Evolutionary conservation across 345 rosid genomes (phyloP), one percentile per base, ranked within the genome.

Genomic region (Melaleuca alternifolia): DNA sequence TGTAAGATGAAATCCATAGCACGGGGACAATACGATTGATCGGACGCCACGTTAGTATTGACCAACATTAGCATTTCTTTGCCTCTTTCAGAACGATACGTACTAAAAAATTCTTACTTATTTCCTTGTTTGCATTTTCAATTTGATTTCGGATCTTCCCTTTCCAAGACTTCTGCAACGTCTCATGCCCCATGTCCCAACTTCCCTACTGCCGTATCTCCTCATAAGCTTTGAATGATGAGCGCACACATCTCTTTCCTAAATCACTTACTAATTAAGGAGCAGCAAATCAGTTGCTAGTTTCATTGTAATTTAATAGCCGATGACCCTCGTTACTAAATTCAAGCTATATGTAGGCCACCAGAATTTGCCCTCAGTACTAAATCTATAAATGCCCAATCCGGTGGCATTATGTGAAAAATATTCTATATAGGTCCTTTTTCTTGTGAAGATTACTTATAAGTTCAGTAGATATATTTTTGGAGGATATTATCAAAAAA

Each of bases 51-150:
- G 9, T 28, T 21, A 3, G 41, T 30, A 16, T 24, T 28, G 15
- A 62, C 21, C 0, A 7, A 62, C 11, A 30, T 0, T 21, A 62
- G 6, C 0, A 18, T 30, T 30, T 7, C 13, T 10, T 11, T 11
- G 2, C 28, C 76, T 62, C 44, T 62, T 62, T 62, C 37, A 6
- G 6, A 30, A 62, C 44, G 7, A 16, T 3, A 30, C 23, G 2
- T 30, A 30, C 44, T 8, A 11, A 62, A 41, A 30, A 30, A 18
- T 28, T 14, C 33, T 6, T 28, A 20, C 18, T 2, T 14, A 37
- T 37, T 30, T 18, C 23, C 18, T 18, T 30, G 44, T 62, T 30
- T 62, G 76, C 76, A 30, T 30, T 62, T 30, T 7, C 44, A 5
- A 62, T 30, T 62, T 15, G 76, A 30, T 3, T 57, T 62, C 28